Percentiles rank a stretch among this genome's conserved stretches.
Evolutionary conservation across 345 rosid genomes (phyloP).

Genomic region (Salix koriyanagi): DNA sequence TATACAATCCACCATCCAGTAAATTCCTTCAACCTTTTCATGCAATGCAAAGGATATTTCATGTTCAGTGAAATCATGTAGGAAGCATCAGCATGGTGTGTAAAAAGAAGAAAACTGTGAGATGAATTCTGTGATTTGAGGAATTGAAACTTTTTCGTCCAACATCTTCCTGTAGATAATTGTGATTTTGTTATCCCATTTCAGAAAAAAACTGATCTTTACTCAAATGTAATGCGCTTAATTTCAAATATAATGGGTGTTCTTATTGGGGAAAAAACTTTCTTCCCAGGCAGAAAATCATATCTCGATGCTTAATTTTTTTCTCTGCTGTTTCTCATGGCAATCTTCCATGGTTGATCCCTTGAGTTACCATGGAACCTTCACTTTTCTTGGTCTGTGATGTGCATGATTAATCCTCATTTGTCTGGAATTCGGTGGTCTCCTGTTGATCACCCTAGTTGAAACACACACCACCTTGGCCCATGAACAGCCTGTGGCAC

Average conservation of each 20-base stretch:
- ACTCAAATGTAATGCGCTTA: background rate
- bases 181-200: slow-evolving; percentile 9
- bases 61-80: slow-evolving; percentile 15
- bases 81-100: slow-evolving; percentile 16
- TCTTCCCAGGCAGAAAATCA: background rate
- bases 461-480: background rate
- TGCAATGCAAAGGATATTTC: slow-evolving; percentile 17
- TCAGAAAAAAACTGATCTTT: background rate
- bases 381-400: background rate
- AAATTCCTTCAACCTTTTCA: slow-evolving; percentile 18
- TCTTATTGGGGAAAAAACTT: background rate
- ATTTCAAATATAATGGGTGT: no score
- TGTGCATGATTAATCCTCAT: background rate
- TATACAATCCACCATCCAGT: slow-evolving; percentile 12
- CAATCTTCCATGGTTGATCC: background rate
- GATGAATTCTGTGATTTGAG: slow-evolving; percentile 24
- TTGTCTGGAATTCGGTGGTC: background rate
- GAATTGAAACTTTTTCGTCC: background rate
- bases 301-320: background rate
- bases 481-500: background rate
- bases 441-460: background rate
- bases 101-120: slow-evolving; percentile 14
- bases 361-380: background rate
- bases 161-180: slow-evolving; percentile 12
- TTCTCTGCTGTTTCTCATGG: background rate